Evolutionary conservation across 345 rosid species (phyloP).

Genomic region (Erysimum cheiranthoides): DNA sequence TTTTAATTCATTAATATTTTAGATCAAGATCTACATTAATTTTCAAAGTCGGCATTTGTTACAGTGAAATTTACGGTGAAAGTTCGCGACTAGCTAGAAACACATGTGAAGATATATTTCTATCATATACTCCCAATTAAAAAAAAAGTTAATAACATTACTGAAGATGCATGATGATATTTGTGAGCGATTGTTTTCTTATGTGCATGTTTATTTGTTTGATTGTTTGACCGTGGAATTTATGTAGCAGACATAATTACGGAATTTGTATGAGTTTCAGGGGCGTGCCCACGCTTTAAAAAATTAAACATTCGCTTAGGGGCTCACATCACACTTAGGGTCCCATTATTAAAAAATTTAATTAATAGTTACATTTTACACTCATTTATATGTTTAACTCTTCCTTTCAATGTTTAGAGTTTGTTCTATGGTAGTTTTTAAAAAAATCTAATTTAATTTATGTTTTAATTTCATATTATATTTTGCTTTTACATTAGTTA

Average conservation of each 20-base stretch:
- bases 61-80: not conserved
- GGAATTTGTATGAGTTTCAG: not conserved
- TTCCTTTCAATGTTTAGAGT: no score
- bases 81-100: not conserved
- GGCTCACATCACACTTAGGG: no score
- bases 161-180: not conserved
- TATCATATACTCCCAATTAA: not conserved
- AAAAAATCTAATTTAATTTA: no score
- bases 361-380: no score
- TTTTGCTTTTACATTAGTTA: no score
- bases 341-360: no score
- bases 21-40: not conserved
- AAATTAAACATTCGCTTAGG: no score
- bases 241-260: not conserved
- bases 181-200: not conserved
- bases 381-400: no score
- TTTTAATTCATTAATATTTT: not conserved
- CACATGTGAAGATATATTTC: not conserved
- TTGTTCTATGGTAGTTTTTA: no score
- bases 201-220: not conserved
- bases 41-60: not conserved
- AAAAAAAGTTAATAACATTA: not conserved
- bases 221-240: not conserved
- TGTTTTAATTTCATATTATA: no score
- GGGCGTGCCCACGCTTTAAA: no score